Conservation (phyloP, 2,329 filamentous ascomycete genomes). For the Blastomyces parvus region DNA sequence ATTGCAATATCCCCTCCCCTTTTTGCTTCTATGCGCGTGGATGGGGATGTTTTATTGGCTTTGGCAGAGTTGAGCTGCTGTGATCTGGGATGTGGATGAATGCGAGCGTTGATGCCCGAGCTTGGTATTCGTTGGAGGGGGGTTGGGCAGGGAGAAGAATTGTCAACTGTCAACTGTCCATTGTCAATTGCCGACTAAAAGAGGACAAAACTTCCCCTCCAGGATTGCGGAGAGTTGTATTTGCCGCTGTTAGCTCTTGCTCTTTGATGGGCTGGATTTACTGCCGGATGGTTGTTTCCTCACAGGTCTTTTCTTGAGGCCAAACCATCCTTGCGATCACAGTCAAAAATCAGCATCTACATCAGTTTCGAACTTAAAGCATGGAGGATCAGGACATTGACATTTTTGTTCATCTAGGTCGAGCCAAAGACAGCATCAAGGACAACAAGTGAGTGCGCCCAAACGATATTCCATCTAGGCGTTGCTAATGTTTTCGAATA, state of each 20-base stretch:
- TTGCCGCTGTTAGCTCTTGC: background rate
- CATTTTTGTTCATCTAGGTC: conserved; percentile 17
- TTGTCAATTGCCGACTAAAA: background rate
- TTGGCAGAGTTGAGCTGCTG: background rate
- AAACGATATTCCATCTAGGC: conserved; percentile 9
- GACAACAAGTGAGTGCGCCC: conserved; percentile 10
- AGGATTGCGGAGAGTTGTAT: background rate
- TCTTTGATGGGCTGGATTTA: background rate
- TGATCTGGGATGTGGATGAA: no score
- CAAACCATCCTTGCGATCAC: background rate
- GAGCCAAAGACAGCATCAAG: conserved; percentile 11
- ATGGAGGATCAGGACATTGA: conserved; percentile 8
- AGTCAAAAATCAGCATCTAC: background rate
- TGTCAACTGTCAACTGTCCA: no score
- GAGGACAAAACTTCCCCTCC: background rate
- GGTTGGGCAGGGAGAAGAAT: no score
- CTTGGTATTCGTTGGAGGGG: background rate
- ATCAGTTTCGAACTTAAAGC: background rate
- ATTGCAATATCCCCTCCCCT: conserved; percentile 1
- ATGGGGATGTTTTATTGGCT: background rate
- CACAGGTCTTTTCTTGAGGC: background rate
- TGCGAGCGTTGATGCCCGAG: background rate
- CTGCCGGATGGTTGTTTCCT: background rate
- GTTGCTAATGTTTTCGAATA: conserved; percentile 17
- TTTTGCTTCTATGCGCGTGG: background rate